These are phyloP conservation scores for Berberis thunbergii DNA, from an alignment of 164 flowering plant genomes.

Conservation along the genomic window DNA sequence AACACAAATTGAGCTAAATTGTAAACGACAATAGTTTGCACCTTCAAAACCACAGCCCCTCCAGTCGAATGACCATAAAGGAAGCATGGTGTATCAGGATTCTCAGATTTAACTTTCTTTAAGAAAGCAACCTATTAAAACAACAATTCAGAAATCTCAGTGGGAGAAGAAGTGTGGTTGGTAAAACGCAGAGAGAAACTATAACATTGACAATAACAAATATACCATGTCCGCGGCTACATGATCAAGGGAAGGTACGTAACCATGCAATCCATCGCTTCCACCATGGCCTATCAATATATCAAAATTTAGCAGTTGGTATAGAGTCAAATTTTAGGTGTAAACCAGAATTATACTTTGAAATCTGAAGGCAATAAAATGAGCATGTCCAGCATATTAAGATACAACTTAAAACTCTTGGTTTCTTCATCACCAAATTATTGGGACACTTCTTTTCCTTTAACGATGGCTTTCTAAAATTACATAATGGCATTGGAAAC, in stretches of 20 bases:
- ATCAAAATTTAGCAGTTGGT: background rate
- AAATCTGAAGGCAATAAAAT: no score
- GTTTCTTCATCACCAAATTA: no score
- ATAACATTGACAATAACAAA: constrained; percentile 5
- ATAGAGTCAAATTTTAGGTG: no score
- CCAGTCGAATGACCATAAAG: constrained; percentile 98
- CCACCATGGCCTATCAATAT: constrained; percentile 81
- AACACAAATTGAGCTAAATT: background rate
- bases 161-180: background rate
- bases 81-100: constrained; percentile 89
- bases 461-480: no score
- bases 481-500: no score
- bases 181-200: constrained; percentile 1
- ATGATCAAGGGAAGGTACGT: constrained; percentile 93
- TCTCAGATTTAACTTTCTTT: constrained; percentile 24
- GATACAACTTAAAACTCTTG: no score
- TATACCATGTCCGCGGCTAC: constrained; percentile 96
- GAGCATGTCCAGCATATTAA: no score
- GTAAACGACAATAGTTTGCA: constrained; percentile 8
- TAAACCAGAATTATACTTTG: no score
- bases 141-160: background rate
- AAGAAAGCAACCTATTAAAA: constrained; percentile 18
- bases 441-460: no score
- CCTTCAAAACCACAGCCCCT: constrained; percentile 97
- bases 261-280: constrained; percentile 98